Base-by-base conservation (phyloP, 2,329 filamentous ascomycete genomes). In the Podosphaera xanthii region DNA sequence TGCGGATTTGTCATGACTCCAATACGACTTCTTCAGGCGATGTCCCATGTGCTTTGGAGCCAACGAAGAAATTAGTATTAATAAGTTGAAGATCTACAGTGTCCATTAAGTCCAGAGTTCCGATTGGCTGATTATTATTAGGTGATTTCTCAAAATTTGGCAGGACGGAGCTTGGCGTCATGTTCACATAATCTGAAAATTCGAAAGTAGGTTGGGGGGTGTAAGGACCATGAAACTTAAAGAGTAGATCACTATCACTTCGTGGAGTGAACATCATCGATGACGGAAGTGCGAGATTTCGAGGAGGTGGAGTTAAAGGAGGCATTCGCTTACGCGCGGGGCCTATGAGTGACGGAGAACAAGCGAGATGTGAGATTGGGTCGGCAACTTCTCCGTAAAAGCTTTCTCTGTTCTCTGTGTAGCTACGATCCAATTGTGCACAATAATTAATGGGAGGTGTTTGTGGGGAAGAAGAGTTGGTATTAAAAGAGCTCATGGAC, bases 141-240 rank as follows among this genome's bases (percentile, higher is more conserved):
- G 6, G 36, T 40, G 36, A 5, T 40, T 5, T 40, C 1, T 40
- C 36, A 40, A 6, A 10, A 40, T 40, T 40, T 10, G 36, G 36
- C 36, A 5, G 92, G 33, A 88, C 92, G 22, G 92, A 92, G 68
- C 88, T 95, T 0, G 92, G 92, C 6, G 92, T 95, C 70, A 97
- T 91, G 72, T 97, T 96, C 69, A 97, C 84, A 72, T 95, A 98
- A 69, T 98, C 92, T 58, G 89, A 82, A 72, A 97, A 94, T 73
- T 97, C 94, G 71, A 97, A 94, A 55, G 71, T 73, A 68, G 90
- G 86, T 14, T 84, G 84, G 0, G 91, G 91, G 0, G 91, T 97
- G 63, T 80, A 82, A 58, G 85, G 81, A 33, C 81, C 79, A 69
- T 86, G 5, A 35, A 33, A 54, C 6, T n/a, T 35, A 10, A 33